These are phyloP conservation scores for Floccularia luteovirens DNA, from an alignment of 768 basidiomycete genomes.

Conservation along the genomic window DNA sequence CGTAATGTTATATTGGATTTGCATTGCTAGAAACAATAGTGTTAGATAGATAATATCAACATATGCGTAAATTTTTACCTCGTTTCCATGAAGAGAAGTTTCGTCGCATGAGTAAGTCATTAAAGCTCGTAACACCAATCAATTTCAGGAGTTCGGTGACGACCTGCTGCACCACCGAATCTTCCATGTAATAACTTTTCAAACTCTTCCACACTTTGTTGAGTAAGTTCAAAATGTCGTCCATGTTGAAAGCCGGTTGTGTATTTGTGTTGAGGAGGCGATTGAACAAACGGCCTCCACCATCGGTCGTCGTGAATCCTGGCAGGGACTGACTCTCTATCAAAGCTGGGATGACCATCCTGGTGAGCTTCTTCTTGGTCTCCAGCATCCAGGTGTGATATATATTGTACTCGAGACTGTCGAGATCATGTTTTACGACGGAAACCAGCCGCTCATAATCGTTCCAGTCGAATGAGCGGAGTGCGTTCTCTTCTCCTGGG, in stretches of 20 bases:
- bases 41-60: neutral
- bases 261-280: slow-evolving; percentile 82
- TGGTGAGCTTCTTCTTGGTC: slow-evolving; percentile 90
- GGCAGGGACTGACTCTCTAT: slow-evolving; percentile 97
- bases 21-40: slow-evolving; percentile 67
- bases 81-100: slow-evolving; percentile 99
- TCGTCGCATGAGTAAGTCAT: slow-evolving; percentile 95
- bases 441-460: slow-evolving; percentile 94
- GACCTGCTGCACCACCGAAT: slow-evolving; percentile 92
- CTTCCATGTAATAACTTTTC: slow-evolving; percentile 98
- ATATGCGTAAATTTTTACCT: slow-evolving; percentile 42
- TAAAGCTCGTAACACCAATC: slow-evolving; percentile 95
- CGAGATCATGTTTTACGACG: slow-evolving; percentile 98
- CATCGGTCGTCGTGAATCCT: slow-evolving; percentile 94
- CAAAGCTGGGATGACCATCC: slow-evolving; percentile 99
- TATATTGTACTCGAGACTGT: slow-evolving; percentile 98
- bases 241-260: slow-evolving; percentile 93
- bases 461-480: slow-evolving; percentile 92
- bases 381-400: slow-evolving; percentile 99
- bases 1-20: slow-evolving; percentile 99
- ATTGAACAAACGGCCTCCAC: slow-evolving; percentile 89
- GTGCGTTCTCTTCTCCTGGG: slow-evolving; percentile 87
- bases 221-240: slow-evolving; percentile 92
- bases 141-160: slow-evolving; percentile 92
- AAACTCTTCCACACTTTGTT: slow-evolving; percentile 98